A percentile compares a stretch with the other conserved stretches of the same genome.
phyloP scores from a whole-genome alignment of 2,329 filamentous ascomycete species.

The Trichoderma aggressivum region DNA sequence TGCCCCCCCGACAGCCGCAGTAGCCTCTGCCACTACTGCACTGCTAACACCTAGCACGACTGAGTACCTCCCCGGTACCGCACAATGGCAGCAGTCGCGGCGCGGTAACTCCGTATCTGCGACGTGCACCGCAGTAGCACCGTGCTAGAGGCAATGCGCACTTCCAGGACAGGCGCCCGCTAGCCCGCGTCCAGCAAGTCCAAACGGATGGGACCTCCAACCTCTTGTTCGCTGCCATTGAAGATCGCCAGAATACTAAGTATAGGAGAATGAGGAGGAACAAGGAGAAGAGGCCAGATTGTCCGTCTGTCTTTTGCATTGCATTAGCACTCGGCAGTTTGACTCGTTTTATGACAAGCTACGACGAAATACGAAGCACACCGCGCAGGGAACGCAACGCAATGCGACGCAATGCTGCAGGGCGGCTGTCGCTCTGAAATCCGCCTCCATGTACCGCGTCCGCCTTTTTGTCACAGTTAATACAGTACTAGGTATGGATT shows the following conservation, averaged over 20 bases:
- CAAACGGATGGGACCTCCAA: not conserved
- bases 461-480: not conserved
- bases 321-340: not conserved
- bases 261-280: not conserved
- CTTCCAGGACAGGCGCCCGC: not conserved
- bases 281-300: not conserved
- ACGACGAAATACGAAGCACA: not conserved
- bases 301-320: not conserved
- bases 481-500: too few relatives aligned
- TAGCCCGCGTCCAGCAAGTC: not conserved
- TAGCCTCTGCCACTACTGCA: not conserved
- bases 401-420: not conserved
- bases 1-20: not conserved
- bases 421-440: not conserved
- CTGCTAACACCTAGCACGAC: not conserved
- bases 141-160: not conserved
- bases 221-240: not conserved
- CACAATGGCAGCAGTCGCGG: not conserved
- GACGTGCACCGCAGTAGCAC: not conserved
- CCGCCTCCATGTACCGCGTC: not conserved
- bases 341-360: not conserved
- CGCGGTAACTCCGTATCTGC: not conserved
- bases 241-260: not conserved
- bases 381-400: not conserved
- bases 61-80: not conserved